Evolutionary conservation across 306 rosid species (phyloP).

Genomic region (Biancaea sappan): DNA sequence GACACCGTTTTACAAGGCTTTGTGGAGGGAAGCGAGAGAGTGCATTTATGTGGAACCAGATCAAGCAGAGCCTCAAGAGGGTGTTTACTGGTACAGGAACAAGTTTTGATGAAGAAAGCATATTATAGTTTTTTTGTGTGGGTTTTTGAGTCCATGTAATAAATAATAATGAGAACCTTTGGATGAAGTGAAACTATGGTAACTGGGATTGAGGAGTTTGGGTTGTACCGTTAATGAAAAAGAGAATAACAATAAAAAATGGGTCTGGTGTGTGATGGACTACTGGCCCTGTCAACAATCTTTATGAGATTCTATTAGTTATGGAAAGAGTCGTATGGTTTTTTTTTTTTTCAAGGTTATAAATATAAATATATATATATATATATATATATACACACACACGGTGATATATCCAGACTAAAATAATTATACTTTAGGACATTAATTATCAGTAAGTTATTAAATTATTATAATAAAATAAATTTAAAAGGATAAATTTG

Average conservation of each 20-base stretch:
- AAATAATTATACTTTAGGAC: no score
- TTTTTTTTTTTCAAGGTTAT: background rate
- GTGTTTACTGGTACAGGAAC: slow-evolving; percentile 72
- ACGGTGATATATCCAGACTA: no score
- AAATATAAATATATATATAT: background rate
- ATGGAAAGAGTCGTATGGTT: background rate
- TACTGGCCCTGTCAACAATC: background rate
- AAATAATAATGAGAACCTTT: background rate
- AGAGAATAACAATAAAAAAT: background rate
- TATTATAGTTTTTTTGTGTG: background rate
- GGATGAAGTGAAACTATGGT: background rate
- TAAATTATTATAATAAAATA: no score
- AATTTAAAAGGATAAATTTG: no score
- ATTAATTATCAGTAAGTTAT: no score
- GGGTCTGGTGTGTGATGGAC: background rate
- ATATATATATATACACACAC: no score
- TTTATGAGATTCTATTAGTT: background rate
- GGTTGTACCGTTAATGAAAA: background rate
- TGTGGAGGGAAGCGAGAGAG: slow-evolving; percentile 86
- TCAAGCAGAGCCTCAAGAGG: slow-evolving; percentile 42
- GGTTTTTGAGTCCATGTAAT: background rate
- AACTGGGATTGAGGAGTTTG: background rate
- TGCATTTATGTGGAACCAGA: slow-evolving; percentile 73
- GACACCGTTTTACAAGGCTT: slow-evolving; percentile 70
- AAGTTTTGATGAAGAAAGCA: slow-evolving; percentile 45